Evolutionary conservation across 106 monocot species (phyloP).

Genomic region (Cymbidium sinense): DNA sequence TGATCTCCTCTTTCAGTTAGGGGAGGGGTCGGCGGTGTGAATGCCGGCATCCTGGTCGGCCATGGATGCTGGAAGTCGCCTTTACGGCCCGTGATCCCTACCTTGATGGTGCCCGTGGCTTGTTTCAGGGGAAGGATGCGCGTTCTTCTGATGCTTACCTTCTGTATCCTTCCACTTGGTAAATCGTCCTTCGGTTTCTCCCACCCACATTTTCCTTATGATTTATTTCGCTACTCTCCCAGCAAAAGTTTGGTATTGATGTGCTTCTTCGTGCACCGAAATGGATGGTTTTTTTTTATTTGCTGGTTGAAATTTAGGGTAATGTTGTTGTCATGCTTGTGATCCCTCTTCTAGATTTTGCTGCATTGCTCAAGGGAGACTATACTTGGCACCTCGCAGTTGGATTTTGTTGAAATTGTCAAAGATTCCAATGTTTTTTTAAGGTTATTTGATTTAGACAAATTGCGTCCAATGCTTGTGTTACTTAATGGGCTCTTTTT

Average conservation of each 20-base stretch:
- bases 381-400: neutral
- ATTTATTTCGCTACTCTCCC: neutral
- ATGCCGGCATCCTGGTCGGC: constrained; percentile 1
- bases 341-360: neutral
- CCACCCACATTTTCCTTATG: neutral
- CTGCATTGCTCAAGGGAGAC: neutral
- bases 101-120: neutral
- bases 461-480: neutral
- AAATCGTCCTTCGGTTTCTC: neutral
- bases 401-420: neutral
- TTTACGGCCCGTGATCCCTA: constrained; percentile 2
- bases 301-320: neutral
- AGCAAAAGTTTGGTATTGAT: neutral
- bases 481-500: neutral
- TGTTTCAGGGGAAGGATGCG: neutral
- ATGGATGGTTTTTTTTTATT: too few relatives aligned
- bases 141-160: constrained; percentile 2
- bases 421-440: neutral
- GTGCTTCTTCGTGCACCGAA: neutral
- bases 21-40: neutral
- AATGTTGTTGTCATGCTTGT: neutral
- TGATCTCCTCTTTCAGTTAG: constrained; percentile 3
- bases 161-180: constrained; percentile 3
- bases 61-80: constrained; percentile 6
- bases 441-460: neutral